Base-by-base conservation (phyloP, 2,329 filamentous ascomycete species). In the Alternaria incomplexa region DNA sequence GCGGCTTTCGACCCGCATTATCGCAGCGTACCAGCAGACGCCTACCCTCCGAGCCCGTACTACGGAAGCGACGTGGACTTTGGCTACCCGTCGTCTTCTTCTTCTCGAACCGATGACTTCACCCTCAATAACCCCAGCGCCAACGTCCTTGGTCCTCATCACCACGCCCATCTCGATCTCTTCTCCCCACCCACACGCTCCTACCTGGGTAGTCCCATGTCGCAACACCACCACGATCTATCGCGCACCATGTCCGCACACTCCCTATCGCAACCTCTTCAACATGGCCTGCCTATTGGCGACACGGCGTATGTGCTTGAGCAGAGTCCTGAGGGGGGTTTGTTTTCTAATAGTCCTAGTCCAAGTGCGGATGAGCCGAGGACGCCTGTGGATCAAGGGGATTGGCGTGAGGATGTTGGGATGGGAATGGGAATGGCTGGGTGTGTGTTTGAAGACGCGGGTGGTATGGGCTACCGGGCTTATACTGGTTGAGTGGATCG, bases 331-430 rank as follows among this genome's bases (percentile, higher is more conserved):
- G 53, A 66, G 4, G 75, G 74, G 26, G 64, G 69, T 1, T 26
- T 77, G 15, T 76, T 77, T 61, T 62, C 66, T 3, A 61, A 67
- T 13, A 69, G 65, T 13, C 72, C 74, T 1, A 71, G 68, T 13
- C 67, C 70, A 0, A 53, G 55, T 7, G 51, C 60, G 3, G 70
- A 73, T 30, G 71, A 70, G 62, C 74, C 72, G 13, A 52, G 63
- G 15, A 75, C 74, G 17, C 74, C 74, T 3, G 46, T 51, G 9
- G 62, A 62, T 23, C 57, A 55, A 12, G 55, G 53, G 3, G 44
- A 48, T 10, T 72, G 71, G 68, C 47, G 50, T 6, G 69, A 70
- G 22, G 65, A 71, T 43, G 26, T 66, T 6, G 51, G 36, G 5
- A 32, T 66, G 7, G 51, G 36, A 8, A 40, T 68, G 17, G 61